Evolutionary conservation across 768 basidiomycete genomes (phyloP), one percentile per base, ranked within the genome.

Genomic region (Kwoniella newhampshirensis): DNA sequence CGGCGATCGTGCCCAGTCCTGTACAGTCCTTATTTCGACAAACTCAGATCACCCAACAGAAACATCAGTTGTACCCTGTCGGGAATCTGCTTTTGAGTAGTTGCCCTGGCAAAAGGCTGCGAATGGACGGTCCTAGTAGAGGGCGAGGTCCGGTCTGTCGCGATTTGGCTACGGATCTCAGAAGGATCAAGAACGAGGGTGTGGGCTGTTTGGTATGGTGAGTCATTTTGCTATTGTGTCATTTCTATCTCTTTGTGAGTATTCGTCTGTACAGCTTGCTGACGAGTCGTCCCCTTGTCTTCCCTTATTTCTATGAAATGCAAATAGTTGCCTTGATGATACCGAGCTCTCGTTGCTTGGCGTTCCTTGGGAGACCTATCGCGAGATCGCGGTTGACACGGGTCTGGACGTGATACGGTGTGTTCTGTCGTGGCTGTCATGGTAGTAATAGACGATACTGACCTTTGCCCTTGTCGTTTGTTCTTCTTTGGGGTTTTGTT

Each of bases 101-200:
- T 5, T 97, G 94, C 78, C 93, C 93, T 2, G 93, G 93, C 3
- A 98, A 98, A 77, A 91, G 96, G 81, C 86, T 81, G 12, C 65
- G 80, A 25, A 66, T 81, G 64, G 80, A 80, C 48, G 89, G 89
- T 2, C 86, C 88, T 27, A 82, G 86, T 9, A 85, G 84, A 68
- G 91, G 92, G 3, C 81, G 93, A 13, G 82, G 83, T 42, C 85
- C 86, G 1, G 87, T 98, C 28, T 90, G 87, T 73, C 81, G 93
- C 57, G 88, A 93, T 71, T 77, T 98, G 4, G 76, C 80, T n/a
- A 79, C 81, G 18, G 93, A 98, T 77, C 73, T 98, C 47, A 78
- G 75, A 40, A 82, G 93, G 51, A 88, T 93, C 68, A 87, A 73
- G 72, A 77, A 82, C 28, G 79, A 88, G 27, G 75, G 88, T 8